A percentile compares a stretch with the other conserved stretches of the same genome.
Evolutionary conservation across 129 eudicot species (phyloP).

Genomic region (Centrapalus pauciflorus): DNA sequence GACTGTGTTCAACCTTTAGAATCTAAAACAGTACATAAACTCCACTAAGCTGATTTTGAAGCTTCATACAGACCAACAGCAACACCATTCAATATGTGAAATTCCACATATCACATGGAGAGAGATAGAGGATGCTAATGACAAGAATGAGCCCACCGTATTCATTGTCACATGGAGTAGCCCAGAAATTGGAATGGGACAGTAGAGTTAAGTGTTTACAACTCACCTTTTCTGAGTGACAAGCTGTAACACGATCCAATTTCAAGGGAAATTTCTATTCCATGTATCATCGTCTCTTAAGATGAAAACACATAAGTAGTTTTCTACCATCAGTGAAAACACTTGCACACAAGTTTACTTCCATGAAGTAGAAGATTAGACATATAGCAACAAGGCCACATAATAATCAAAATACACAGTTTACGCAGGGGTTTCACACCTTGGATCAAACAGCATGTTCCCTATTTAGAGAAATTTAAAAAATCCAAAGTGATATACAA

Average conservation of each 20-base stretch:
- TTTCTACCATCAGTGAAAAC: background rate
- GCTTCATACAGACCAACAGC: background rate
- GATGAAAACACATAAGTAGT: background rate
- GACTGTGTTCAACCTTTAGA: background rate
- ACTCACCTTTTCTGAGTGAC: background rate
- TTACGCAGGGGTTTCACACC: background rate
- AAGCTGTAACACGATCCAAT: background rate
- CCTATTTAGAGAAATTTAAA: background rate
- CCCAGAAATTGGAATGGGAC: background rate
- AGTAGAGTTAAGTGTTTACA: background rate
- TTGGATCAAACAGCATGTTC: background rate
- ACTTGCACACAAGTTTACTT: conserved; percentile 5
- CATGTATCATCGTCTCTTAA: background rate
- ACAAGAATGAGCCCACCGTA: background rate
- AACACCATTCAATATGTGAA: background rate
- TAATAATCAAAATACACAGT: background rate
- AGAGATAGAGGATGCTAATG: background rate
- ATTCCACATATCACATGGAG: background rate
- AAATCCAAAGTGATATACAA: background rate
- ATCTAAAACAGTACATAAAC: background rate
- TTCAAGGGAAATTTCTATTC: background rate
- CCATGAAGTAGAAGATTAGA: background rate
- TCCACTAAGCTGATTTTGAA: background rate
- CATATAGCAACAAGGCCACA: background rate
- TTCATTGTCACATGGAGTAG: background rate